Base-by-base conservation (phyloP, 1,284 basidiomycete species). In the Puccinia horiana region DNA sequence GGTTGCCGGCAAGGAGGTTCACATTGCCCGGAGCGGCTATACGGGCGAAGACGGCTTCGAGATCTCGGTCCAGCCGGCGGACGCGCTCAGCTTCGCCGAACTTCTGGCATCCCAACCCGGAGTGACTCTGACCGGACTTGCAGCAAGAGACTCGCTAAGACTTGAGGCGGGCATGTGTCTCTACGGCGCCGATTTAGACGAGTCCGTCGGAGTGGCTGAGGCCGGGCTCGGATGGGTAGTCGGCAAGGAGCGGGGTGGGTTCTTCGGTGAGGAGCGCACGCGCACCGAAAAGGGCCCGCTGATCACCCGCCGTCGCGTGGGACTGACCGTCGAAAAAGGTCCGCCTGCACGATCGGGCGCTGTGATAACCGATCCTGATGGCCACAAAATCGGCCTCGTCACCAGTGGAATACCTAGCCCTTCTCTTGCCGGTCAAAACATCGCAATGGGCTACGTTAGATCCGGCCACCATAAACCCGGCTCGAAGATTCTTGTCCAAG, bases 41-140 rank as follows among this genome's bases (percentile, higher is more conserved):
- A 99, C 97, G 0, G 96, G 97, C 47, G 97, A 99, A 88, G 96
- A 99, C 87, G 97, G 96, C 0, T 98, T 99, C 84, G 96, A 99
- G 92, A 95, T 98, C 85, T 97, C 95, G 2, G 93, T 98, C 69
- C 94, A 94, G 0, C 93, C 94, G 0, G 89, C 90, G 14, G 89
- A 92, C 72, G 92, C 94, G 0, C 89, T 91, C 9, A 90, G 90
- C 8, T 90, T 96, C 63, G 92, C 95, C 0, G 89, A 91, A 56
- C 88, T 93, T 26, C 90, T 98, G n/a, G 83, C 88, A 20, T 82
- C 84, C 0, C 90, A 91, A 83, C 85, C 90, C 0, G 92, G 93
- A 0, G 93, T 97, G 1, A 91, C 94, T 87, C 90, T 97, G 6
- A 93, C 94, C 0, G 96, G 97, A 23, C 90, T 99, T 4, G 96